phyloP scores from a whole-genome alignment of 345 rosid species.

The Litchi chinensis region DNA sequence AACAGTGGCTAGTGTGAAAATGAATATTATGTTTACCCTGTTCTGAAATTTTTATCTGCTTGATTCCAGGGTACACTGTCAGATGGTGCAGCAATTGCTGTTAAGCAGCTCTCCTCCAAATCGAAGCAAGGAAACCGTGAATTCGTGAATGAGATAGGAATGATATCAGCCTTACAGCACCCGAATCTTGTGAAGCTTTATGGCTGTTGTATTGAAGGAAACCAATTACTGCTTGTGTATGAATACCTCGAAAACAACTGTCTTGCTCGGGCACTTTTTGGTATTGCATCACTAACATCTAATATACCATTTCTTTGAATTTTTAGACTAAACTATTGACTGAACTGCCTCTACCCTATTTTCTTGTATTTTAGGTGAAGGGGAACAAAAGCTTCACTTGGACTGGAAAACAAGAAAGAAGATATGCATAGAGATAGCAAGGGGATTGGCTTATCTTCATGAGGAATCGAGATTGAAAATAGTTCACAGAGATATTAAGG shows the following conservation, averaged over 20 bases:
- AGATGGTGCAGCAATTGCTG: slow-evolving; percentile 61
- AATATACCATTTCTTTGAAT: no score
- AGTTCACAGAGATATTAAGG: slow-evolving; percentile 75
- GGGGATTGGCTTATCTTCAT: slow-evolving; percentile 62
- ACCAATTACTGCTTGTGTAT: slow-evolving; percentile 57
- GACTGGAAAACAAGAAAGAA: slow-evolving; percentile 61
- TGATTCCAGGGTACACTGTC: slow-evolving; percentile 53
- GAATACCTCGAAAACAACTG: slow-evolving; percentile 71
- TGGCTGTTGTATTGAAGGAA: slow-evolving; percentile 71
- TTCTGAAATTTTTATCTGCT: slow-evolving; percentile 14
- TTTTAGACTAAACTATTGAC: not conserved
- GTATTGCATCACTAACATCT: slow-evolving; percentile 29
- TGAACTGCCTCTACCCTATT: not conserved
- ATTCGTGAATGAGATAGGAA: slow-evolving; percentile 68
- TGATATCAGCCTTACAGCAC: slow-evolving; percentile 74
- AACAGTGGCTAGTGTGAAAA: not conserved
- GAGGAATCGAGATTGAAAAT: slow-evolving; percentile 76
- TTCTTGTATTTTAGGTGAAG: slow-evolving; percentile 35
- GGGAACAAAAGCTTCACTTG: slow-evolving; percentile 44
- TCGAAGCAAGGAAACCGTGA: slow-evolving; percentile 77
- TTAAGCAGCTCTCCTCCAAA: slow-evolving; percentile 70
- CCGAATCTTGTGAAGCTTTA: slow-evolving; percentile 64
- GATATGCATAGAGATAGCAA: slow-evolving; percentile 55
- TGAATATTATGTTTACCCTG: not conserved
- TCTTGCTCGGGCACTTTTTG: slow-evolving; percentile 67